Evolutionary conservation across 1,284 basidiomycete genomes (phyloP), one percentile per base, ranked within the genome.

Genomic region (Stygiomarasmius scandens): DNA sequence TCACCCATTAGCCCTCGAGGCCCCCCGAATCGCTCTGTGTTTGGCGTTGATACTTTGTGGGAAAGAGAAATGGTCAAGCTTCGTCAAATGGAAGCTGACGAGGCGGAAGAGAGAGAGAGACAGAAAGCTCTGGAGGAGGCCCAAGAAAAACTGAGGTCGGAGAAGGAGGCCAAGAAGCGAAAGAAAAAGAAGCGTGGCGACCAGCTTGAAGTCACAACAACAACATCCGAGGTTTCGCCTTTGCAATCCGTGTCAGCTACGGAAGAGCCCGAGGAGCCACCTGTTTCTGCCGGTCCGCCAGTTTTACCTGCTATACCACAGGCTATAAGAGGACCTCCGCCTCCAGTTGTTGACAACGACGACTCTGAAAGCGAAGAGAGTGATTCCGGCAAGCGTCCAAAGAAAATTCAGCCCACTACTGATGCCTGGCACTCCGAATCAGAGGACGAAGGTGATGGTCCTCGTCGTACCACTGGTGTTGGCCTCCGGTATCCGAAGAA

Each of bases 1-100:
- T 54, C 66, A 23, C 65, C 69, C 41, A 69, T 64, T 23, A 67
- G 68, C 22, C 60, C 69, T 56, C 76, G 69, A 27, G 50, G 77
- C 19, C 68, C 76, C 2, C 76, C 73, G 48, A 79, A 77, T 51
- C 82, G 81, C 55, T 92, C 91, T 23, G 90, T 92, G n/a, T 93
- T 93, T 66, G 90, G 90, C 3, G 85, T 88, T 5, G 90, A 93
- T 69, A 90, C 85, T 2, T 65, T 93, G 6, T 93, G 90, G 90
- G 88, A 92, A 66, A 79, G 84, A 32, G 90, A 93, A 70, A 81
- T 91, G 75, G 81, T 71, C 22, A 93, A 90, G 68, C 74, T 93
- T 49, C 82, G 81, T 59, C 79, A 85, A 63, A 89, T 92, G 0
- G 87, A 93, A 68, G 83, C 81, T 10, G 70, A 68, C 54, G 90